Evolutionary conservation across 345 rosid genomes (phyloP).

Genomic region (Punica granatum): DNA sequence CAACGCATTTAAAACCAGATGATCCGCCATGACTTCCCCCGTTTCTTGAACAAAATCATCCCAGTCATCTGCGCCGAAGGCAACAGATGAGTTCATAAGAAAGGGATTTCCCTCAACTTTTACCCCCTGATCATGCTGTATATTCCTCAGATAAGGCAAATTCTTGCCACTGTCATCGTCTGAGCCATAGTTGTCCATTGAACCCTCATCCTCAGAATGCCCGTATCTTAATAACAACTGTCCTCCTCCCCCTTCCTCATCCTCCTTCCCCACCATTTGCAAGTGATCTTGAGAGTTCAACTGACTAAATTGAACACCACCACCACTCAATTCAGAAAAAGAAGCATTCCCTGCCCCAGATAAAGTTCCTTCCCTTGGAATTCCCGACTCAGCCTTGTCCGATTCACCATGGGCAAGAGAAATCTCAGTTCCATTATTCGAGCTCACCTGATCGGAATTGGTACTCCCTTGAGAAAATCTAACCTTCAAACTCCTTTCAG

Average conservation of each 20-base stretch:
- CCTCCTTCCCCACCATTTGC: slow-evolving; percentile 14
- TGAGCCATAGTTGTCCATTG: slow-evolving; percentile 41
- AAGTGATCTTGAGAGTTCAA: slow-evolving; percentile 17
- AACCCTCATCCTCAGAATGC: slow-evolving; percentile 57
- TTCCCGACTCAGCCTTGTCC: neutral
- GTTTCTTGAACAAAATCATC: slow-evolving; percentile 77
- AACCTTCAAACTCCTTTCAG: slow-evolving; percentile 20
- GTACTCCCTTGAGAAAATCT: neutral
- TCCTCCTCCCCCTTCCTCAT: slow-evolving; percentile 28
- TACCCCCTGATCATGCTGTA: slow-evolving; percentile 12
- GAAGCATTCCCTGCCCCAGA: slow-evolving; percentile 2
- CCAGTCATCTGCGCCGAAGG: slow-evolving; percentile 90
- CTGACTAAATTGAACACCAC: neutral
- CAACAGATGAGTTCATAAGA: slow-evolving; percentile 59
- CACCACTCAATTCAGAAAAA: slow-evolving; percentile 11
- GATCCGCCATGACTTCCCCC: slow-evolving; percentile 25
- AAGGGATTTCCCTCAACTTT: slow-evolving; percentile 46
- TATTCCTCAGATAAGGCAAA: slow-evolving; percentile 21
- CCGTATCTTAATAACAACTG: slow-evolving; percentile 27
- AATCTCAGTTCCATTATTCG: slow-evolving; percentile 4
- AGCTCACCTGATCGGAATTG: neutral
- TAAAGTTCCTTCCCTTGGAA: slow-evolving; percentile 8
- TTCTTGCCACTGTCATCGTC: slow-evolving; percentile 36
- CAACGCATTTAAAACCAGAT: slow-evolving; percentile 23
- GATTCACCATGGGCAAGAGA: neutral